Percentiles rank a stretch among this genome's conserved stretches.
phyloP scores from a whole-genome alignment of 2,329 filamentous ascomycete species.

The Hymenoscyphus salicellus region DNA sequence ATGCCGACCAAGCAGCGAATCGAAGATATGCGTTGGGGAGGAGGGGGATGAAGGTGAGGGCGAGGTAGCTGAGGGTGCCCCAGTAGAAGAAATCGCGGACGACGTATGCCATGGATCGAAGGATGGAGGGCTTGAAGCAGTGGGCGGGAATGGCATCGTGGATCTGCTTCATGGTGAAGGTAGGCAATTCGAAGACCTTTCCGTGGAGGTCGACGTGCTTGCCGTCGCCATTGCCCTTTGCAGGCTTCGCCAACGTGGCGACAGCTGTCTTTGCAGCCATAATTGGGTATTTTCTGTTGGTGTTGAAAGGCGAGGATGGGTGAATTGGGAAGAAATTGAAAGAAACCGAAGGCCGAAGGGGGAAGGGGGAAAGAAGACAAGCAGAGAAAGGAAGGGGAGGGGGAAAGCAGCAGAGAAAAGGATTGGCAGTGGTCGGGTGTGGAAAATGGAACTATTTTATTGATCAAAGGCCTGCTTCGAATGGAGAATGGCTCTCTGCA shows the following conservation, averaged over 20 bases:
- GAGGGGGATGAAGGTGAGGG: constrained; percentile 52
- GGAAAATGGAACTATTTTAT: neutral
- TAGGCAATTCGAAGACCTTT: constrained; percentile 35
- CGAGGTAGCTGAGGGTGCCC: constrained; percentile 44
- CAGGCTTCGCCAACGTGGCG: neutral
- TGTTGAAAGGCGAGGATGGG: neutral
- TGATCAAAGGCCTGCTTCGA: neutral
- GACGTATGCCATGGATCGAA: constrained; percentile 56
- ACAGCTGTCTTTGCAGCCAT: constrained; percentile 8
- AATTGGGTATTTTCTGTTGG: neutral
- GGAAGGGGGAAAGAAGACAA: neutral
- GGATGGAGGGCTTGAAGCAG: constrained; percentile 59
- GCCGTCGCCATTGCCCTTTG: constrained; percentile 40
- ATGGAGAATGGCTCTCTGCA: neutral
- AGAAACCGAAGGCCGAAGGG: no score
- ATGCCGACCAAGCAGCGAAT: constrained; percentile 53
- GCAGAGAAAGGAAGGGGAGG: neutral
- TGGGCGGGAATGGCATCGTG: constrained; percentile 55
- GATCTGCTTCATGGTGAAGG: constrained; percentile 38
- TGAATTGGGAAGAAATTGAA: neutral
- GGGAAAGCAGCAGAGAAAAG: neutral
- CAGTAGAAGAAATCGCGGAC: constrained; percentile 55
- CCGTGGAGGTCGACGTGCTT: constrained; percentile 39
- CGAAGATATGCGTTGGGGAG: constrained; percentile 48
- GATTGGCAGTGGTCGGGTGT: neutral